These are phyloP conservation scores for Boletus coccyginus DNA, from an alignment of 768 basidiomycete genomes.

Conservation along the genomic window DNA sequence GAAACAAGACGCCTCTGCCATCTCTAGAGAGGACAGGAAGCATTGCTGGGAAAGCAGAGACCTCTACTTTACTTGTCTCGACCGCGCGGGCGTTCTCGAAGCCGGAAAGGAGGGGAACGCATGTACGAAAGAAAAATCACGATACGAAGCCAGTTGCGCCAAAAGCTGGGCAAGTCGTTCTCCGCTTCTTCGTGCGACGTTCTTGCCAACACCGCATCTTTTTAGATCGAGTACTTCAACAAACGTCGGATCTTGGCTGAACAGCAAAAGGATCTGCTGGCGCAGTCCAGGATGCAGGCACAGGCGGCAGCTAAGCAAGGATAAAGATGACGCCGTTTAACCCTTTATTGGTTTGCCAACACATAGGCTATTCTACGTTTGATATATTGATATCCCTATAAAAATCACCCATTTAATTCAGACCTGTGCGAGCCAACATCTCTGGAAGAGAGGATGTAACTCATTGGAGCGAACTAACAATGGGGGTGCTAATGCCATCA, in stretches of 20 bases:
- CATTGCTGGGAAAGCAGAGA: conserved; percentile 87
- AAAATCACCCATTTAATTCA: background rate
- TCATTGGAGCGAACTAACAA: background rate
- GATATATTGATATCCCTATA: conserved; percentile 3
- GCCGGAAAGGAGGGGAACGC: conserved; percentile 67
- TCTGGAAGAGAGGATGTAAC: background rate
- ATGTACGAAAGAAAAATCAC: conserved; percentile 55
- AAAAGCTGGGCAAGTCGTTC: conserved; percentile 80
- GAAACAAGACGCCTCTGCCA: conserved; percentile 38
- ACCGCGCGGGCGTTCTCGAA: conserved; percentile 61
- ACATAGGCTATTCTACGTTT: background rate
- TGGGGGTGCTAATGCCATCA: background rate
- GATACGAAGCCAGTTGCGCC: conserved; percentile 74
- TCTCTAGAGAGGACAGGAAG: conserved; percentile 63
- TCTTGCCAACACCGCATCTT: background rate
- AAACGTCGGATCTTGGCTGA: conserved; percentile 81
- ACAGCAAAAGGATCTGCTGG: conserved; percentile 70
- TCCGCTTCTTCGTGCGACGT: background rate
- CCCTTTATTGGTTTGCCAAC: background rate
- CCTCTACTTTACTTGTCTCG: conserved; percentile 82
- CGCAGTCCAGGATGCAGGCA: conserved; percentile 41
- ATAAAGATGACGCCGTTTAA: background rate
- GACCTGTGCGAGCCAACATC: background rate
- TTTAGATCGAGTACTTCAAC: conserved; percentile 92
- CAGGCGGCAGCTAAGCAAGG: conserved; percentile 24